Evolutionary conservation across 1,139 yeast genomes (phyloP).

Genomic region (Saccharomyces hybrid): DNA sequence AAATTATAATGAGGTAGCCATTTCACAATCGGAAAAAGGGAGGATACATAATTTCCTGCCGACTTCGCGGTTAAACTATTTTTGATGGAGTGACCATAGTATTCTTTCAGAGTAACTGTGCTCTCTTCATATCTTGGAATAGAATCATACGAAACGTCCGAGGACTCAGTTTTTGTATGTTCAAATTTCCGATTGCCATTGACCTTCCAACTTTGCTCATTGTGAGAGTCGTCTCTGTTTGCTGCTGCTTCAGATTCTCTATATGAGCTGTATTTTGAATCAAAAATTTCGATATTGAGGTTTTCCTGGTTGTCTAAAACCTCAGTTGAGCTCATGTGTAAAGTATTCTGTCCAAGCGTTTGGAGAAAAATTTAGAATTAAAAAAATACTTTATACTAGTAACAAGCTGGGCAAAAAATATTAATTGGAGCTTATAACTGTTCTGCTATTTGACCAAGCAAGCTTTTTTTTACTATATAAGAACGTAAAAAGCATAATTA

Average conservation of each 20-base stretch:
- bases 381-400: no score
- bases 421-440: no score
- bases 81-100: slow-evolving; percentile 17
- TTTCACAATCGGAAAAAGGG: no score
- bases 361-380: no score
- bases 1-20: no score
- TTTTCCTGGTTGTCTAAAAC: background rate
- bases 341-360: background rate
- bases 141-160: background rate
- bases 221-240: background rate
- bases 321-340: background rate
- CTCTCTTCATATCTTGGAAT: slow-evolving; percentile 23
- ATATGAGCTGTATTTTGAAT: background rate
- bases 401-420: no score
- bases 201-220: background rate
- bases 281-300: background rate
- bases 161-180: background rate
- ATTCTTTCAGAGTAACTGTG: slow-evolving; percentile 19
- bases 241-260: background rate
- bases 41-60: slow-evolving; percentile 37
- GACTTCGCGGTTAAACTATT: slow-evolving; percentile 12
- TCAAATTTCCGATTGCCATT: background rate
- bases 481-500: no score
- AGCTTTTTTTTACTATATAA: no score
- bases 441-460: no score